Evolutionary conservation across 306 rosid genomes (phyloP).

Genomic region (Ormosia emarginata): DNA sequence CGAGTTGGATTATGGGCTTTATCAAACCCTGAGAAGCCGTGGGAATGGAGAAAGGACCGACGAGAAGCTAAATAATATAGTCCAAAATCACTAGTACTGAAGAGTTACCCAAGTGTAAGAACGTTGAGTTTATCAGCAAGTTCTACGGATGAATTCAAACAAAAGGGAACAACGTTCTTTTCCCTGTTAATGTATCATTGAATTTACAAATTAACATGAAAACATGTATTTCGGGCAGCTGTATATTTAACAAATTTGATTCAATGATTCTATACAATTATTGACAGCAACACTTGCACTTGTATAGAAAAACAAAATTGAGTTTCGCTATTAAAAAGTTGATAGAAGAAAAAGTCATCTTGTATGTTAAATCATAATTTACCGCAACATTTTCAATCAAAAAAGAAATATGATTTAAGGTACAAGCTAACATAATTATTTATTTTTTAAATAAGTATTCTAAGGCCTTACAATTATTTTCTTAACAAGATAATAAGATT

Average conservation of each 20-base stretch:
- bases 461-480: no score
- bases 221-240: neutral
- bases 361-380: neutral
- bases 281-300: neutral
- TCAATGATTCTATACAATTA: neutral
- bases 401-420: no score
- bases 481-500: no score
- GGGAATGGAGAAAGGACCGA: constrained; percentile 71
- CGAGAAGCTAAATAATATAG: constrained; percentile 32
- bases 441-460: no score
- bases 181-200: neutral
- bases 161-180: neutral
- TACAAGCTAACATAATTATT: no score
- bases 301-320: neutral
- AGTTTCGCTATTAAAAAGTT: neutral
- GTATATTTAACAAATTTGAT: neutral
- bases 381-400: no score
- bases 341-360: neutral
- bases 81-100: neutral
- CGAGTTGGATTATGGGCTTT: constrained; percentile 87
- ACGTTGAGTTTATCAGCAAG: neutral
- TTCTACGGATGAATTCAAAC: neutral
- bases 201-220: neutral
- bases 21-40: constrained; percentile 84
- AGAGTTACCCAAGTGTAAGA: neutral